Evolutionary conservation across 495 filamentous ascomycete species (phyloP).

Genomic region (Cladorrhinum samala): DNA sequence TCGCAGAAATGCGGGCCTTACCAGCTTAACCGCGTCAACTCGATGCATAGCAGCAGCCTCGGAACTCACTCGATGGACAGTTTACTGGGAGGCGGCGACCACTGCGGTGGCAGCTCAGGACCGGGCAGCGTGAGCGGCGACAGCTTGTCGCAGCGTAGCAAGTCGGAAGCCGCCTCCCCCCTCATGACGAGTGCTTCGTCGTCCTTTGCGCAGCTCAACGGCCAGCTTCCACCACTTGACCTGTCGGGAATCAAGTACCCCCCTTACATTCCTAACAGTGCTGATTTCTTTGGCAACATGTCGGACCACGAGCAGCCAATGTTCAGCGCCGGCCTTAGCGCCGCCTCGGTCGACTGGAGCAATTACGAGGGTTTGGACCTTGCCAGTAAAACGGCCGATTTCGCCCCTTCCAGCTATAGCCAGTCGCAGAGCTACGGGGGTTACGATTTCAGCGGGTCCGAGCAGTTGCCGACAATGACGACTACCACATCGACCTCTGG

Average conservation of each 20-base stretch:
- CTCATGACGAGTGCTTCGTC: conserved; percentile 47
- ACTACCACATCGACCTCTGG: conserved; percentile 64
- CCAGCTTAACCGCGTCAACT: conserved; percentile 66
- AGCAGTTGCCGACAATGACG: conserved; percentile 48
- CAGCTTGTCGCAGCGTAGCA: conserved; percentile 41
- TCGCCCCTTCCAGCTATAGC: conserved; percentile 60
- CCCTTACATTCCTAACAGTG: conserved; percentile 48
- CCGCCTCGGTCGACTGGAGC: conserved; percentile 67
- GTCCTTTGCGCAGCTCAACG: conserved; percentile 53
- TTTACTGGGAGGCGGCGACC: conserved; percentile 36
- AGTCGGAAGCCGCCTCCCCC: conserved; percentile 69
- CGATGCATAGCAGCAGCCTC: conserved; percentile 55
- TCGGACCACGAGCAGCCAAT: conserved; percentile 61
- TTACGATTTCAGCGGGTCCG: conserved; percentile 54
- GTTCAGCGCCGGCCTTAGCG: conserved; percentile 58
- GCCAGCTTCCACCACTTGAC: conserved; percentile 61
- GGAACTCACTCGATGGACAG: conserved; percentile 67
- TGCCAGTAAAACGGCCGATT: conserved; percentile 40
- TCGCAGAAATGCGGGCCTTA: conserved; percentile 85
- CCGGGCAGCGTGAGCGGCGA: conserved; percentile 14
- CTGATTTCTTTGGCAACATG: conserved; percentile 45
- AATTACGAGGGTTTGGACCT: conserved; percentile 60
- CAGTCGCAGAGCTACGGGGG: conserved; percentile 64
- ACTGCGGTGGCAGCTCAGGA: conserved; percentile 35
- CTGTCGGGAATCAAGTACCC: conserved; percentile 48